Conservation (phyloP, 495 filamentous ascomycete genomes). For the Sabuloglossum arenarium region DNA sequence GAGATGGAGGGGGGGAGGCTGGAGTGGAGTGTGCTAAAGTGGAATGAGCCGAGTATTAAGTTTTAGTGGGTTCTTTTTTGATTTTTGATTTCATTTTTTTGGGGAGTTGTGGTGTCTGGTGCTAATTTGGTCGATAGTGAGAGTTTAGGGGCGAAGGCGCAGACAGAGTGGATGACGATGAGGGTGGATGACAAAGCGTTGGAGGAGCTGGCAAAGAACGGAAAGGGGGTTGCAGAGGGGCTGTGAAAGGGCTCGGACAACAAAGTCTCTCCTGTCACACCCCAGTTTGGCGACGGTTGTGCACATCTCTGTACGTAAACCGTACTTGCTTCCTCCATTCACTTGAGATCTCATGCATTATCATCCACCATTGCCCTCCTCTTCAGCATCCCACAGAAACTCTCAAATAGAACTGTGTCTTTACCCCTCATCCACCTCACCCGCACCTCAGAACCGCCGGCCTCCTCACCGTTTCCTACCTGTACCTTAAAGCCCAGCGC, state of each 20-base stretch:
- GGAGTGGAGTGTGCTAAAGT: slow-evolving; percentile 85
- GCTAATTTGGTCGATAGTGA: slow-evolving; percentile 17
- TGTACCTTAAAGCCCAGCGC: slow-evolving; percentile 27
- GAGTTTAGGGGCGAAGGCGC: slow-evolving; percentile 54
- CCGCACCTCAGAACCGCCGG: slow-evolving; percentile 16
- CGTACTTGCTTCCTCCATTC: not conserved
- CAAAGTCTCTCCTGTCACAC: not conserved
- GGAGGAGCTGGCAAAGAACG: slow-evolving; percentile 32
- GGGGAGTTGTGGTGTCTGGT: not conserved
- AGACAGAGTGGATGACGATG: slow-evolving; percentile 85
- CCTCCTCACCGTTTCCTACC: slow-evolving; percentile 10
- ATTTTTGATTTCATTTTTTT: too few relatives aligned
- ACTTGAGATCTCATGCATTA: not conserved
- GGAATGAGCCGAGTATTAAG: slow-evolving; percentile 73
- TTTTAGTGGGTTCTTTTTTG: slow-evolving; percentile 44
- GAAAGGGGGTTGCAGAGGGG: not conserved
- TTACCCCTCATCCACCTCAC: slow-evolving; percentile 59
- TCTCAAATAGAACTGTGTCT: slow-evolving; percentile 65
- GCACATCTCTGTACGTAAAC: not conserved
- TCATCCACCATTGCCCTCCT: slow-evolving; percentile 14
- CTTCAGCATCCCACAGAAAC: slow-evolving; percentile 65
- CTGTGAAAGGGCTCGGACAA: not conserved
- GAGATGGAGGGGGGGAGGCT: slow-evolving; percentile 51
- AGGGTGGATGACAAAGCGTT: slow-evolving; percentile 60
- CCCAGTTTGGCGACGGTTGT: not conserved